These are phyloP conservation scores for Suhomyces kunorum DNA, from an alignment of 1,139 yeast species.

Conservation along the genomic window DNA sequence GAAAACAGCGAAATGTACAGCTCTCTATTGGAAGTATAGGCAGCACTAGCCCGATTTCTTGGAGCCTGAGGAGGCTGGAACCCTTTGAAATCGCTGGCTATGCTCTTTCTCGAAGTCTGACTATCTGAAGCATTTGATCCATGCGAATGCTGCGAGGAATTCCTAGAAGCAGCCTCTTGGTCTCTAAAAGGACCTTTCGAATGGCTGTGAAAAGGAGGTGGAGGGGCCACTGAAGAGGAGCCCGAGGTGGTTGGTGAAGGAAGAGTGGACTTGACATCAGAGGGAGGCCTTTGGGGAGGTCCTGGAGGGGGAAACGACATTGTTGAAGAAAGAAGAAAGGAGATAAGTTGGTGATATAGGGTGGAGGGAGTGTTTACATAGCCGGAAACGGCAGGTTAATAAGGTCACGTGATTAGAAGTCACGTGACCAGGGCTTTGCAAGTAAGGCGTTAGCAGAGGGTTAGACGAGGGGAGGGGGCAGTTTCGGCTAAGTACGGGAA, in stretches of 20 bases:
- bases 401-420: not conserved
- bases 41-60: conserved; percentile 1
- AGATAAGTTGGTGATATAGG: conserved; percentile 3
- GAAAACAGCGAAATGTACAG: conserved; percentile 31
- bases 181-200: conserved; percentile 1
- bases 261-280: not conserved
- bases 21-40: conserved; percentile 20
- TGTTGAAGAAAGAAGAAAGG: conserved; percentile 1
- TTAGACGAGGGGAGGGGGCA: no score
- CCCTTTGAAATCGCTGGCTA: conserved; percentile 13
- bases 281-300: not conserved
- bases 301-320: conserved; percentile 5
- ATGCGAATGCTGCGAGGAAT: conserved; percentile 9
- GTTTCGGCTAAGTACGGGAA: no score
- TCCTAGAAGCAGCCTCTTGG: conserved; percentile 3
- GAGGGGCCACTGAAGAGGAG: not conserved
- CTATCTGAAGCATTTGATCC: conserved; percentile 4
- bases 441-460: no score
- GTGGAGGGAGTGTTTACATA: conserved; percentile 11
- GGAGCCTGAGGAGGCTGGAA: conserved; percentile 15
- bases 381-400: conserved; percentile 17
- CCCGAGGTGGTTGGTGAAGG: conserved; percentile 1
- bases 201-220: not conserved
- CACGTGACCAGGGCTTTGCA: conserved; percentile 1
- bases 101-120: conserved; percentile 5